Evolutionary conservation across 2,329 filamentous ascomycete genomes (phyloP), one percentile per base, ranked within the genome.

Genomic region (Teratosphaeria nubilosa): DNA sequence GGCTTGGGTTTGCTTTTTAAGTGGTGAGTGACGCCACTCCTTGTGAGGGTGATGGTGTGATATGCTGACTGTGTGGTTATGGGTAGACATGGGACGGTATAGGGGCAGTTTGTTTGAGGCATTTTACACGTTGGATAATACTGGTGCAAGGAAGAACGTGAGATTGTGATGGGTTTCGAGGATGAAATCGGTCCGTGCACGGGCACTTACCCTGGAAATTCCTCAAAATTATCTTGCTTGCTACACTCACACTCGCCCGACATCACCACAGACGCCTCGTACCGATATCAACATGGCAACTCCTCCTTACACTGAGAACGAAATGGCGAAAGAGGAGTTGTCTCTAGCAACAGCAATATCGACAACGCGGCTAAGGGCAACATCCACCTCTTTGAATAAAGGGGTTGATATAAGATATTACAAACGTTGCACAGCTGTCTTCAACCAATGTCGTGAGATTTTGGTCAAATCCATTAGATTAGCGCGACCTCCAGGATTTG

Each of bases 1-100:
- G 14, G 52, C 54, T 27, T 59, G 55, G 58, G 52, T 53, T 1
- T 51, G 51, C 27, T 59, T 59, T 27, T 45, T 59, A 25, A 56
- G 54, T 34, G 58, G 58, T 59, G 22, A 59, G 58, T 55, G 20
- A 11, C 14, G 11, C 13, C 13, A 2, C 53, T 6, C 16, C n/a
- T 53, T 30, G 22, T 24, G 32, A 34, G 14, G 14, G 20, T 54
- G 32, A 31, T n/a, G 32, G 25, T 56, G 22, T 24, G 31, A 22
- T 48, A 34, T 32, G 48, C 54, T 59, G 54, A 59, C 25, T 5
- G 48, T 20, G 31, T 48, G 48, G 9, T 1, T 31, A 14, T 51
- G 22, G n/a, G n/a, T 56, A 60, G 58, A 60, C 27, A 51, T 60
- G 11, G 58, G 58, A n/a, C 34, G 58, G 41, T 60, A 60, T 34